phyloP scores from a whole-genome alignment of 306 rosid genomes.

The Quercus mongolica region DNA sequence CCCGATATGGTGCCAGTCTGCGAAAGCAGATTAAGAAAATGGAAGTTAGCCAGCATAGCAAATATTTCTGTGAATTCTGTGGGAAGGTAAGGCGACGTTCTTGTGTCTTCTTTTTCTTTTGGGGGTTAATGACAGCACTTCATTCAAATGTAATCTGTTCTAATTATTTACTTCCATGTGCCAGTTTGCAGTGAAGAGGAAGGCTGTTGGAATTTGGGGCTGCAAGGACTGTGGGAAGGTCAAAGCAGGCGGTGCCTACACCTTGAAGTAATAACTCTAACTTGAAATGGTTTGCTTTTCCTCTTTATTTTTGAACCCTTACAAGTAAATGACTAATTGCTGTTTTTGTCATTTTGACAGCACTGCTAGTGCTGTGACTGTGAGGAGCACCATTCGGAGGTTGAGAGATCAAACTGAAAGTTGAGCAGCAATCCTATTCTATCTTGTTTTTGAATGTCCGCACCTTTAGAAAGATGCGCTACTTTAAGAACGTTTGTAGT shows the following conservation, averaged over 20 bases:
- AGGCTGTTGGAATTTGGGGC: conserved; percentile 89
- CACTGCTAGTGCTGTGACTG: conserved; percentile 86
- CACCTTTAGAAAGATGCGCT: background rate
- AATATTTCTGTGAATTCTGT: conserved; percentile 82
- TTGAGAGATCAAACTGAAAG: conserved; percentile 83
- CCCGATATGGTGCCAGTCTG: conserved; percentile 90
- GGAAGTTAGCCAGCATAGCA: conserved; percentile 95
- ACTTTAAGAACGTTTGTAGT: background rate
- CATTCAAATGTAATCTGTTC: background rate
- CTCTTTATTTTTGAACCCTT: background rate
- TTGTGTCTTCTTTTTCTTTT: background rate
- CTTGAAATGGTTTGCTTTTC: background rate
- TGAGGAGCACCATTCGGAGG: conserved; percentile 77
- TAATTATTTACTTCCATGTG: conserved; percentile 6
- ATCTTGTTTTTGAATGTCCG: background rate
- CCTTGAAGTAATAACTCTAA: conserved; percentile 53
- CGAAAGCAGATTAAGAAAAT: conserved; percentile 94
- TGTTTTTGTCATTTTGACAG: conserved; percentile 34
- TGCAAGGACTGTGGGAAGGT: conserved; percentile 93
- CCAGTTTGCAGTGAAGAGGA: conserved; percentile 85
- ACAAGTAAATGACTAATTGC: background rate
- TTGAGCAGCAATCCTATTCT: conserved; percentile 22
- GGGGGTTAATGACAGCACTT: background rate
- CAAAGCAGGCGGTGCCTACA: conserved; percentile 84
- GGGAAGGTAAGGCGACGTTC: conserved; percentile 54